phyloP scores from a whole-genome alignment of 441 rosid genomes.

The Francoa sonchifolia region DNA sequence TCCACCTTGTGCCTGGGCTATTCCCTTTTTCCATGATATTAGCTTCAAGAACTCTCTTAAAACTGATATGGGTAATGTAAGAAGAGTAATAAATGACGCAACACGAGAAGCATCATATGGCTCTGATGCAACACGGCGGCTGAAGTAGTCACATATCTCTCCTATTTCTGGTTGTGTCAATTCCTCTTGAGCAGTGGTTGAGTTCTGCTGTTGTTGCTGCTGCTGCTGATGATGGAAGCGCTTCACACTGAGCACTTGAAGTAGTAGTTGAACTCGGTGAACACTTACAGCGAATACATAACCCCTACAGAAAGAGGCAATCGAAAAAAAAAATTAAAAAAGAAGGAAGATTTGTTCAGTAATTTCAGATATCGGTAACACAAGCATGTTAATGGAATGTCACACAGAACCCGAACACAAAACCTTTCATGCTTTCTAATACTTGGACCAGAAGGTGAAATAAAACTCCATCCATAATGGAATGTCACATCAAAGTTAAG shows the following conservation, averaged over 20 bases:
- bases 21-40: slow-evolving; percentile 95
- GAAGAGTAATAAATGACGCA: slow-evolving; percentile 97
- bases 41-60: slow-evolving; percentile 85
- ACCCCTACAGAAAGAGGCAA: slow-evolving; percentile 45
- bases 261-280: slow-evolving; percentile 91
- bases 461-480: too few relatives aligned
- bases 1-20: slow-evolving; percentile 61
- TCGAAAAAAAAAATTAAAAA: too few relatives aligned
- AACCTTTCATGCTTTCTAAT: too few relatives aligned
- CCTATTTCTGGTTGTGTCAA: slow-evolving; percentile 74
- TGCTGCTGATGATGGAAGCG: slow-evolving; percentile 90
- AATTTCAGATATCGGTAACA: too few relatives aligned
- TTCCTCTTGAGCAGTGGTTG: slow-evolving; percentile 59
- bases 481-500: too few relatives aligned
- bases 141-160: slow-evolving; percentile 95
- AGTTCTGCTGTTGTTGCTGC: slow-evolving; percentile 52
- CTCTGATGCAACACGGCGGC: slow-evolving; percentile 96
- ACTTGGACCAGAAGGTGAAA: too few relatives aligned
- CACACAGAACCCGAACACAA: too few relatives aligned
- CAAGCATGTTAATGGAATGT: too few relatives aligned
- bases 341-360: too few relatives aligned
- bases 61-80: slow-evolving; percentile 87
- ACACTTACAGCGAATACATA: slow-evolving; percentile 95
- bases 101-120: slow-evolving; percentile 99
- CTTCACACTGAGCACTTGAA: slow-evolving; percentile 91